Base-by-base conservation (phyloP, 768 basidiomycete genomes). In the Ephemerocybe angulata region DNA sequence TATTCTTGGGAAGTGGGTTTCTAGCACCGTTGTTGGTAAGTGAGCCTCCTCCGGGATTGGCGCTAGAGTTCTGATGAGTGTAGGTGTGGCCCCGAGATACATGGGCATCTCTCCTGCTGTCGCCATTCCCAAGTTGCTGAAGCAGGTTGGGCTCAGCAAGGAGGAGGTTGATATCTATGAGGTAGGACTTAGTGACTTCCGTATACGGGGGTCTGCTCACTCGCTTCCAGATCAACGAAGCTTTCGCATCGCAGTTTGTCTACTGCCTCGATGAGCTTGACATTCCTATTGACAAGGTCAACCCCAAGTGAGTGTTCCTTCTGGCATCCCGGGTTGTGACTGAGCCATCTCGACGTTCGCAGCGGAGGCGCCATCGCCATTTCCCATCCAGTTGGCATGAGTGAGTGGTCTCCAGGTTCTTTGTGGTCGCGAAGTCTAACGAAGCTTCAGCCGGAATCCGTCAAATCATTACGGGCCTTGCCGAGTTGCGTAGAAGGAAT, bases 201-300 rank as follows among this genome's bases (percentile, higher is more conserved):
- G 17, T 21, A 8, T 12, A 49, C 21, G 38, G 30, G 15, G 5
- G 24, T 29, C 25, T 40, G 48, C 52, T 52, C 21, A 51, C 51
- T 40, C 19, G 22, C 50, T 27, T 55, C 11, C 58, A 92, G 89
- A 88, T 90, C 59, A 92, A 93, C 54, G 89, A 94, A 69, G 93
- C 93, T 0, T 96, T 95, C 57, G 93, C 92, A 0, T 93, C 90
- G 1, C 93, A 96, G 65, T 95, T 92, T 56, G 90, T 89, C n/a
- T 88, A 93, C 71, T 94, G 90, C 50, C 84, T 95, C 7, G 88
- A 95, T 63, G 76, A 91, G 63, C 78, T 95, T 24, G 74, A 78
- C 25, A 77, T 96, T 42, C 83, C 87, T 2, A 84, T 88, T 17
- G 80, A 84, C 61, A 93, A 86, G 69, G 86, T 94, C 62, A 97